Evolutionary conservation across 148 eudicot species (phyloP), one percentile per base, ranked within the genome.

Genomic region (Oxyria digyna): DNA sequence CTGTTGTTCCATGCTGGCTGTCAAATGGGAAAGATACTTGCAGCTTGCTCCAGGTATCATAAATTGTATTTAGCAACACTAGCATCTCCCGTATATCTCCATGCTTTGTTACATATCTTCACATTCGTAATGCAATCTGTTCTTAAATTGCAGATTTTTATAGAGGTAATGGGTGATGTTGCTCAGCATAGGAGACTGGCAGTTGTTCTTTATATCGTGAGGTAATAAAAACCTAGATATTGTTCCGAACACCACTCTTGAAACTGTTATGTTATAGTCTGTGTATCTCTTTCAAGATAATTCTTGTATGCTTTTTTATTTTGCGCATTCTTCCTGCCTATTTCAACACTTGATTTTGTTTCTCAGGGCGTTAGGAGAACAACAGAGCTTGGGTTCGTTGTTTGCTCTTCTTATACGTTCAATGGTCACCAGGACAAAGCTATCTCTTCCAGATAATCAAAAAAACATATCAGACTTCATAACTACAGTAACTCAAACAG

Each of bases 1-100:
- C 96, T 11, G 71, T 94, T 57, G 78, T 94, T 66, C 98, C 97
- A 26, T 87, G 87, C 75, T 91, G 97, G 96, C 67, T 88, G 35
- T 86, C 91, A 27, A 78, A 79, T 66, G 74, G 78, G 59, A 75
- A 75, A 50, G 81, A 80, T 41, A 27, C 77, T 12, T 82, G 77
- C 40, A 70, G 78, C 68, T 78, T 94, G 76, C 88, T 94, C 55
- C 92, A 87, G 89, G 91, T 87, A 76, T 42, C 72, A 3, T 26
- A 41, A 68, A n/a, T 8, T 27, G 52, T 42, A 48, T 15, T 26
- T 46, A 46, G 41, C 62, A 24, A 31, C 18, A 18, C 27, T 59
- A 29, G 37, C 4, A 48, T 69, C 41, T 46, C 69, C 13, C 46
- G 10, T 27, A 17, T 26, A 27, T 29, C 31, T n/a, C 48, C 21